Evolutionary conservation across 495 filamentous ascomycete species (phyloP), one percentile per base, ranked within the genome.

Genomic region (Astrocystis sublimbata): DNA sequence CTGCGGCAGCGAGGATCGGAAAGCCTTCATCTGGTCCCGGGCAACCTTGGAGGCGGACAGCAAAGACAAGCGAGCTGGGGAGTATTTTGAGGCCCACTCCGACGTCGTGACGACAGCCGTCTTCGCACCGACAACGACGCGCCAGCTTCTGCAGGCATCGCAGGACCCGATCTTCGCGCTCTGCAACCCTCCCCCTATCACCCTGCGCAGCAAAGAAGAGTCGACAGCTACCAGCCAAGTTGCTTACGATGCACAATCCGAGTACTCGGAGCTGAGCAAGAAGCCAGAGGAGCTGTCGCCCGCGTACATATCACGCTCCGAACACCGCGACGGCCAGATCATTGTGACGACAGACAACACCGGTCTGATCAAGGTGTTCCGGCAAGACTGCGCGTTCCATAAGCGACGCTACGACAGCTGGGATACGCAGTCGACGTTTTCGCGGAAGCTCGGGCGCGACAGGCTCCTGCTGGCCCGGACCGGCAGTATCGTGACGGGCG

Each of bases 131-230:
- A 83, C 83, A 1, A 85, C 83, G 59, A 91, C 92, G 4, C 84
- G 91, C 61, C 89, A 92, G 71, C 79, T 91, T 2, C 80, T 99
- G 0, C 86, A 87, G 15, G 78, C 82, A 33, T 94, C 92, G 8
- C 90, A 91, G 56, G 94, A 99, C 71, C 96, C 93, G 7, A 83
- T 99, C 31, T 99, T 92, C 72, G 93, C 97, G 68, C 83, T 98
- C 21, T 98, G 94, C 78, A 97, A 99, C 68, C 94, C 94, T 9
- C 93, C 93, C 8, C 93, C 92, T 0, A 85, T 99, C 8, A 92
- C 89, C 2, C 85, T 99, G 7, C 78, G 92, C 35, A 89, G 85
- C 61, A 80, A 88, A n/a, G 85, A 87, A 35, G 90, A 93, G 56
- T 72, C 71, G 7, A 78, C 81, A 10, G 79, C 79, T n/a, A n/a